These are phyloP conservation scores for Tricholoma furcatifolium DNA, from an alignment of 768 basidiomycete species.

Conservation along the genomic window DNA sequence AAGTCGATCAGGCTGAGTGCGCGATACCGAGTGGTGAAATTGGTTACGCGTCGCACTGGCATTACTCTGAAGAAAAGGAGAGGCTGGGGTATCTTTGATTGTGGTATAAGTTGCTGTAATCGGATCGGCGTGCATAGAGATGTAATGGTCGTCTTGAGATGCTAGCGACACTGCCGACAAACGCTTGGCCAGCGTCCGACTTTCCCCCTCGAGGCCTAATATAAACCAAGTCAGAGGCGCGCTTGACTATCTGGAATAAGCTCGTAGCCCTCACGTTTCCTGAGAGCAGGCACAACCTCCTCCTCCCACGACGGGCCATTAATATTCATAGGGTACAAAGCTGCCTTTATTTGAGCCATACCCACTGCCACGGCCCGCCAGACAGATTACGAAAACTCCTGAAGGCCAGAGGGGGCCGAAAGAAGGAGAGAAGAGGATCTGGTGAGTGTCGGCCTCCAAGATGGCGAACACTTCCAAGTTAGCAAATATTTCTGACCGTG, in stretches of 20 bases:
- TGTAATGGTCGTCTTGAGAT: constrained; percentile 44
- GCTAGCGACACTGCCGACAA: constrained; percentile 73
- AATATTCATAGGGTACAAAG: constrained; percentile 27
- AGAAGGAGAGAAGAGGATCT: constrained; percentile 1
- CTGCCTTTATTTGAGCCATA: constrained; percentile 46
- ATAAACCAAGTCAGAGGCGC: constrained; percentile 9
- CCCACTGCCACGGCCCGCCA: constrained; percentile 6
- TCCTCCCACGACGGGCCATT: constrained; percentile 72
- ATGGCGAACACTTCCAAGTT: constrained; percentile 13
- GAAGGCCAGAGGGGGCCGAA: constrained; percentile 1
- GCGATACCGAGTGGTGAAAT: constrained; percentile 12
- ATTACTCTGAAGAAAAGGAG: constrained; percentile 23
- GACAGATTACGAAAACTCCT: constrained; percentile 4
- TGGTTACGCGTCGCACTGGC: constrained; percentile 13
- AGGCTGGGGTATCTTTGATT: constrained; percentile 8
- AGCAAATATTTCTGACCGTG: constrained; percentile 15
- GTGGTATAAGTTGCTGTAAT: constrained; percentile 5
- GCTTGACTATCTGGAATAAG: constrained; percentile 2
- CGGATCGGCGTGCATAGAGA: constrained; percentile 16
- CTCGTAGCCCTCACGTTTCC: constrained; percentile 59
- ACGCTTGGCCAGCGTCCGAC: constrained; percentile 71
- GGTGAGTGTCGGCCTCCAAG: constrained; percentile 12
- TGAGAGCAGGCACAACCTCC: constrained; percentile 75
- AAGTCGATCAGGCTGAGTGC: constrained; percentile 17
- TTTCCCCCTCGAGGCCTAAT: constrained; percentile 78